Evolutionary conservation across 768 basidiomycete species (phyloP).

Genomic region (Xerocomellus chrysenteron): DNA sequence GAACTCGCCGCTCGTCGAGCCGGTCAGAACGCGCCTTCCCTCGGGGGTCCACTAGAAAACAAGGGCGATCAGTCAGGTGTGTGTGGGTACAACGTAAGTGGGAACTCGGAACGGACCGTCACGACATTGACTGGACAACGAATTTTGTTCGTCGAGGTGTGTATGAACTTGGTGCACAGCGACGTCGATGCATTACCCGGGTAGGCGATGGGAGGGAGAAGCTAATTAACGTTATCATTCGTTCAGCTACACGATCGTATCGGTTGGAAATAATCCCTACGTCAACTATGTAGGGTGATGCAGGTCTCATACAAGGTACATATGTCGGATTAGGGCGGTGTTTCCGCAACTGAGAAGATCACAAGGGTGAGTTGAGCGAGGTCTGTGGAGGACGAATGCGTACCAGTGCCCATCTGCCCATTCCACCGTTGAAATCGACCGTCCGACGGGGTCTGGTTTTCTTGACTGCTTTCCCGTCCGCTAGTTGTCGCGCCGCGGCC

Average conservation of each 20-base stretch:
- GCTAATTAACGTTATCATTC: slow-evolving; percentile 45
- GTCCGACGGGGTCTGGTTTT: slow-evolving; percentile 92
- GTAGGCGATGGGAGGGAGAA: slow-evolving; percentile 93
- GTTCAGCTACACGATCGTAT: slow-evolving; percentile 23
- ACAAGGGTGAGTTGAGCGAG: background rate
- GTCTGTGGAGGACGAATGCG: slow-evolving; percentile 24
- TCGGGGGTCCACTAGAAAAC: slow-evolving; percentile 90
- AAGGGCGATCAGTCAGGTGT: background rate
- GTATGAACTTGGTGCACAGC: slow-evolving; percentile 94
- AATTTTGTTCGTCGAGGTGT: slow-evolving; percentile 98
- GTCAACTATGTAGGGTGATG: slow-evolving; percentile 86
- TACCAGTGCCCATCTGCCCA: slow-evolving; percentile 86
- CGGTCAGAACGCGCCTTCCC: slow-evolving; percentile 88
- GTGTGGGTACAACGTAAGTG: background rate
- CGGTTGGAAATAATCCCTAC: slow-evolving; percentile 46
- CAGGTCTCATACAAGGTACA: slow-evolving; percentile 76
- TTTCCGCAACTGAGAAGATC: slow-evolving; percentile 57
- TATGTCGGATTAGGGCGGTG: slow-evolving; percentile 77
- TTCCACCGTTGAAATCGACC: slow-evolving; percentile 89
- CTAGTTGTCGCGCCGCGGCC: slow-evolving; percentile 64
- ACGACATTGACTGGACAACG: slow-evolving; percentile 96
- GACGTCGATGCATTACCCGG: slow-evolving; percentile 90
- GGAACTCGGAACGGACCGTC: slow-evolving; percentile 56
- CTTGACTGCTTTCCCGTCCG: slow-evolving; percentile 83
- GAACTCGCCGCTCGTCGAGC: slow-evolving; percentile 96